A percentile compares a stretch with the other conserved stretches of the same genome.
Conservation (phyloP, 305 asterid species). For the Solanum chacoense region DNA sequence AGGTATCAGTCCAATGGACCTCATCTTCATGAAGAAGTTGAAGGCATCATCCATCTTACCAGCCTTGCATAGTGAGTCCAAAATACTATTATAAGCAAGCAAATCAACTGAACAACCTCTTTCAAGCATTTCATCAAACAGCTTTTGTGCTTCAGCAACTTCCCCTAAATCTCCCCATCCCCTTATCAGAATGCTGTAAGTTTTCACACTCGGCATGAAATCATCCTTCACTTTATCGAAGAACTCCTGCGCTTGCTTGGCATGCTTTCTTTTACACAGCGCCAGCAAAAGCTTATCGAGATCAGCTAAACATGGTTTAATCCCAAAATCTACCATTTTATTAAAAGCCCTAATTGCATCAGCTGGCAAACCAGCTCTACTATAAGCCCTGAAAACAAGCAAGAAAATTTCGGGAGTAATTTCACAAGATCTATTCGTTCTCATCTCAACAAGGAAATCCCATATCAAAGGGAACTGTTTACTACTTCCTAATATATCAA, state of each 20-base stretch:
- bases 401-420: conserved; percentile 49
- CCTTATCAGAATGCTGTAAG: conserved; percentile 67
- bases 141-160: conserved; percentile 26
- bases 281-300: conserved; percentile 59
- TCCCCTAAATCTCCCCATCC: conserved; percentile 84
- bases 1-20: conserved; percentile 49
- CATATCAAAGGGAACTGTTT: conserved; percentile 73
- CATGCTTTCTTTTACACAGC: conserved; percentile 66
- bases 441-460: conserved; percentile 68
- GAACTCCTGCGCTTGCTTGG: conserved; percentile 55
- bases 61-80: conserved; percentile 68
- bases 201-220: conserved; percentile 39
- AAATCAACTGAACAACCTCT: conserved; percentile 51
- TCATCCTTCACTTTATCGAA: conserved; percentile 44
- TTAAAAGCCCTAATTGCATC: conserved; percentile 83
- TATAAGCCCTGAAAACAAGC: conserved; percentile 57
- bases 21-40: conserved; percentile 40
- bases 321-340: conserved; percentile 67
- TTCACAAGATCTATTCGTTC: conserved; percentile 25
- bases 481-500: conserved; percentile 69
- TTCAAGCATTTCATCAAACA: conserved; percentile 77
- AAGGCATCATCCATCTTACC: conserved; percentile 67
- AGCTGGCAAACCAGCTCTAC: conserved; percentile 68
- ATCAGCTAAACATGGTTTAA: conserved; percentile 47
- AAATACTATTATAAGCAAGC: conserved; percentile 62